A percentile compares a stretch with the other conserved stretches of the same genome.
phyloP scores from a whole-genome alignment of 306 rosid species.

The Lathyrus aphaca region DNA sequence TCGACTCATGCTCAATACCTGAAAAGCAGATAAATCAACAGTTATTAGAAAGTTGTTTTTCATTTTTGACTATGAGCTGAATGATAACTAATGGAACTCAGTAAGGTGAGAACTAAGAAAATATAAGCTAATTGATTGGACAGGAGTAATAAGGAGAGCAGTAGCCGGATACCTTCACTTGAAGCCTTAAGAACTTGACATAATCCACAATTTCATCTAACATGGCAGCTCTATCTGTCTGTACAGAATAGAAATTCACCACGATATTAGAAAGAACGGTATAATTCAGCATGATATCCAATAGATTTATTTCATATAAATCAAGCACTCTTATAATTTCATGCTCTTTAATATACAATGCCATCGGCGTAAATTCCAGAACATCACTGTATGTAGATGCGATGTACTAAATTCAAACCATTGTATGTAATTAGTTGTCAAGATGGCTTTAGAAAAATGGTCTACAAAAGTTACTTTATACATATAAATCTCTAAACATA shows the following conservation, averaged over 20 bases:
- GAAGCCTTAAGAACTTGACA: conserved; percentile 96
- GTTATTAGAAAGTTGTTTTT: conserved; percentile 18
- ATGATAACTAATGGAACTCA: conserved; percentile 28
- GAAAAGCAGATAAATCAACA: conserved; percentile 44
- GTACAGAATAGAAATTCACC: conserved; percentile 34
- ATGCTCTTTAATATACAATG: neutral
- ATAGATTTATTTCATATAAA: conserved; percentile 7
- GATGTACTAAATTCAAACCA: too few species aligned
- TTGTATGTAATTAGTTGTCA: too few species aligned
- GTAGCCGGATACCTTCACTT: conserved; percentile 74
- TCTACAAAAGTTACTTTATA: too few species aligned
- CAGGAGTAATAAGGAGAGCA: conserved; percentile 13
- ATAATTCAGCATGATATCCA: conserved; percentile 26
- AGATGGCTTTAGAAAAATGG: too few species aligned
- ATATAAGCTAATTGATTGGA: conserved; percentile 8
- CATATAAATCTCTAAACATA: neutral
- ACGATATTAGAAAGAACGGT: conserved; percentile 34
- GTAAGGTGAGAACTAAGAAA: conserved; percentile 8
- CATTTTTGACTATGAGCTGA: conserved; percentile 28
- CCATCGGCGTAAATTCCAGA: neutral
- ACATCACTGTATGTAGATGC: too few species aligned
- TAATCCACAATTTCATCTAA: conserved; percentile 97
- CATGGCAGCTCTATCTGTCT: conserved; percentile 99
- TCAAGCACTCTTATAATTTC: conserved; percentile 14
- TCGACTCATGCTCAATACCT: conserved; percentile 99